A percentile compares a stretch with the other conserved stretches of the same genome.
Conservation (phyloP, 2,329 filamentous ascomycete genomes). For the Didymella segeticola region DNA sequence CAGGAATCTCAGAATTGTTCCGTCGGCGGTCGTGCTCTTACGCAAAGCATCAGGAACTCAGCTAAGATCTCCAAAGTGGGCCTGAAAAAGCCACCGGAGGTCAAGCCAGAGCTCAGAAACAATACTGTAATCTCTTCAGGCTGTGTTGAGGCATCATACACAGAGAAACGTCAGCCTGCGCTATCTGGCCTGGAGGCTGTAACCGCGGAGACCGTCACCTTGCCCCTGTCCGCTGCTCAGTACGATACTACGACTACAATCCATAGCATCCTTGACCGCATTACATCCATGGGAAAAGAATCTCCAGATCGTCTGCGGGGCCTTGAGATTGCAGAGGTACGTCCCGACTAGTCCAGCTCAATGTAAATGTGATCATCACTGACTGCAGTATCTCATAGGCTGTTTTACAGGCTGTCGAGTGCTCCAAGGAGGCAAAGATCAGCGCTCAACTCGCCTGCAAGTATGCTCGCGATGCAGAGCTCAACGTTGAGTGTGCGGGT, state of each 20-base stretch:
- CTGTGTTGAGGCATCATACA: background rate
- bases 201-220: background rate
- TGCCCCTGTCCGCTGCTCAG: background rate
- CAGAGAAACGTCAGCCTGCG: background rate
- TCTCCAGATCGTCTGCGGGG: conserved; percentile 25
- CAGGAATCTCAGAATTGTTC: conserved; percentile 23
- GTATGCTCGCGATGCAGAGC: conserved; percentile 31
- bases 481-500: conserved; percentile 19
- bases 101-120: background rate
- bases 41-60: conserved; percentile 28
- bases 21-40: conserved; percentile 24
- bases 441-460: conserved; percentile 27
- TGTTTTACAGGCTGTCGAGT: conserved; percentile 28
- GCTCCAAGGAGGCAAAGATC: conserved; percentile 27
- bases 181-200: background rate
- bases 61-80: conserved; percentile 25
- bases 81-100: conserved; percentile 7
- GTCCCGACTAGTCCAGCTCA: conserved; percentile 9
- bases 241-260: conserved; percentile 17
- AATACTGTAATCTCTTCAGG: background rate
- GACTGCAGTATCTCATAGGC: conserved; percentile 24
- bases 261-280: conserved; percentile 21
- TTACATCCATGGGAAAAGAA: conserved; percentile 14
- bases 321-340: conserved; percentile 37
- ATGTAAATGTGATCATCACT: conserved; percentile 19